These are phyloP conservation scores for Primulina tabacum DNA, from an alignment of 257 asterid genomes.

Conservation along the genomic window DNA sequence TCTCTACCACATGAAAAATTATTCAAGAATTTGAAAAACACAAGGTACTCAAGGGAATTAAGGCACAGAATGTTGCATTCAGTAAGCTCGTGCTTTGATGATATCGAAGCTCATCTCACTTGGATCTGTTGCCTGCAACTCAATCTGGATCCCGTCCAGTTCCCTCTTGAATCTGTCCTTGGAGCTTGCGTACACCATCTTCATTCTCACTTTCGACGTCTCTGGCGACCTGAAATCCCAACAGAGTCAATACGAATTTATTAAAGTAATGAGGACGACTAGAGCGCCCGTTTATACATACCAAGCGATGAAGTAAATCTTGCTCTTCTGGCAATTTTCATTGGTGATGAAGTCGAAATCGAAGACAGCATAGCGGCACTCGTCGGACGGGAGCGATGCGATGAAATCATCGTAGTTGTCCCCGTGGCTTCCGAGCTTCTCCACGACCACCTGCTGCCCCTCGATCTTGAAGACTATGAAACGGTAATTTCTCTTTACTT, in stretches of 20 bases:
- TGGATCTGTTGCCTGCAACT: conserved; percentile 80
- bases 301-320: conserved; percentile 82
- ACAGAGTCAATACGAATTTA: not conserved
- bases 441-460: conserved; percentile 66
- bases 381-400: conserved; percentile 53
- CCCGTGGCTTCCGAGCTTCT: conserved; percentile 59
- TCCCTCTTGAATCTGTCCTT: conserved; percentile 89
- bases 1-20: conserved; percentile 11
- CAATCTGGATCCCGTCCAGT: conserved; percentile 79
- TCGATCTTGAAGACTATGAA: conserved; percentile 64
- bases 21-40: conserved; percentile 6
- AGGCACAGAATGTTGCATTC: conserved; percentile 6
- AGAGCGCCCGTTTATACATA: not conserved
- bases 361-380: conserved; percentile 82
- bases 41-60: not conserved
- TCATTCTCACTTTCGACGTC: conserved; percentile 69
- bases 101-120: conserved; percentile 90
- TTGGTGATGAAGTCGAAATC: conserved; percentile 73
- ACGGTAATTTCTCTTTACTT: conserved; percentile 68
- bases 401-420: conserved; percentile 57
- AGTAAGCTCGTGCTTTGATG: conserved; percentile 60
- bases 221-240: conserved; percentile 66
- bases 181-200: conserved; percentile 89
- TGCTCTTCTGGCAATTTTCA: conserved; percentile 89
- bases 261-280: not conserved